Percentiles rank a stretch among this genome's conserved stretches.
Conservation (phyloP, 208 protist species). For the Acanthamoeba royreba region DNA sequence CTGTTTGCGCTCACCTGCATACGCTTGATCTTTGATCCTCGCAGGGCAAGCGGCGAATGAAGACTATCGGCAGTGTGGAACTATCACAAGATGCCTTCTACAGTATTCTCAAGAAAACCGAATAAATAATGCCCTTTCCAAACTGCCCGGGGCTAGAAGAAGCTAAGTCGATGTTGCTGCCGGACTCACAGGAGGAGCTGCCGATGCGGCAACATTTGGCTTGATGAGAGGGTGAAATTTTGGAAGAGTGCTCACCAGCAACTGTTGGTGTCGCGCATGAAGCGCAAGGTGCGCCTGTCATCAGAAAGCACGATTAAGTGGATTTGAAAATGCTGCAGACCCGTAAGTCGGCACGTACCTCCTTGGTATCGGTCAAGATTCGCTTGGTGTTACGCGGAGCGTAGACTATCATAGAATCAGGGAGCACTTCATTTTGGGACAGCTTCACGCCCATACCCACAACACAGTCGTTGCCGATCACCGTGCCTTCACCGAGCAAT, state of each 20-base stretch:
- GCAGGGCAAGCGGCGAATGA: slow-evolving; percentile 94
- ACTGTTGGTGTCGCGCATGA: background rate
- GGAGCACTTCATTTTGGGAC: background rate
- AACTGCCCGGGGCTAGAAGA: background rate
- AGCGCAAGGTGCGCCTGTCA: background rate
- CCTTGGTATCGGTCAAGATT: background rate
- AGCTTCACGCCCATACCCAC: background rate
- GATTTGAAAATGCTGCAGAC: background rate
- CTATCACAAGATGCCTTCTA: slow-evolving; percentile 89
- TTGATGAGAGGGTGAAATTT: background rate
- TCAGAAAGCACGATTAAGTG: background rate
- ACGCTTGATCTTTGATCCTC: background rate
- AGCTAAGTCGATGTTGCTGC: background rate
- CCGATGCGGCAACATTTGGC: background rate
- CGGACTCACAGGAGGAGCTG: background rate
- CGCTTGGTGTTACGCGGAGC: background rate
- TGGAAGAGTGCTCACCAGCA: background rate
- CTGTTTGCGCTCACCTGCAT: background rate
- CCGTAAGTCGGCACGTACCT: background rate
- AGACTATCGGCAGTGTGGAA: slow-evolving; percentile 89
- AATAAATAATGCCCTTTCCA: too few relatives aligned
- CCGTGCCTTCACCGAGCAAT: background rate
- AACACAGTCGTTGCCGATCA: background rate
- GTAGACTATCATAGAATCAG: background rate
- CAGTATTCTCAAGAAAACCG: background rate